Base-by-base conservation (phyloP, 768 basidiomycete species). In the Lactarius psammicola region DNA sequence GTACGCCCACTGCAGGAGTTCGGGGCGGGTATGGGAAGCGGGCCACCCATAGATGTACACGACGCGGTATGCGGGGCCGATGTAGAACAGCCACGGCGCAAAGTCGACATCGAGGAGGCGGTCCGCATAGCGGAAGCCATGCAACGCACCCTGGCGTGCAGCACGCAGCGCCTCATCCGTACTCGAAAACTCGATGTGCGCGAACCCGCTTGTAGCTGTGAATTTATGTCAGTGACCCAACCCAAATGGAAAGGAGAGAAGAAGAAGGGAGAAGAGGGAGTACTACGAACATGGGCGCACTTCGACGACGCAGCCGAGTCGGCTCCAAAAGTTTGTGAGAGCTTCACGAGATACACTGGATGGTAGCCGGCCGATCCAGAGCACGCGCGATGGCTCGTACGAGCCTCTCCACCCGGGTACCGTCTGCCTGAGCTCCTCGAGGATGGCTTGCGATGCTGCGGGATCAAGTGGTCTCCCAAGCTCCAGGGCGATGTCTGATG, bases 171-270 rank as follows among this genome's bases (percentile, higher is more conserved):
- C 60, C 8, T 61, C 59, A 44, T 58, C 60, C 13, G 49, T 55
- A 5, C 56, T 61, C 30, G 67, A 59, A 61, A 67, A 68, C 57
- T 68, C 67, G 26, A 66, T 34, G 38, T 68, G 64, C 10, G 64
- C 67, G 46, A 60, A 68, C 26, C 64, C 64, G 36, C 34, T 40
- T 46, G 5, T 33, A 0, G 60, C 65, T 66, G 23, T 6, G 10
- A 18, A 11, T 17, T 7, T 26, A 36, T 8, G 33, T 51, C 49
- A 51, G 31, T 55, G 7, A 46, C 33, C 26, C 20, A 4, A 5
- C 13, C 20, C 28, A 31, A 17, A n/a, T 28, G 13, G n/a, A 34
- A 26, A 44, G 31, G 15, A 28, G 18, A 13, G 31, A 8, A 49
- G n/a, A n/a, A n/a, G n/a, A 38, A 23, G 26, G 26, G 3, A 2